phyloP scores from a whole-genome alignment of 441 rosid genomes.

The Populus trichocarpa region DNA sequence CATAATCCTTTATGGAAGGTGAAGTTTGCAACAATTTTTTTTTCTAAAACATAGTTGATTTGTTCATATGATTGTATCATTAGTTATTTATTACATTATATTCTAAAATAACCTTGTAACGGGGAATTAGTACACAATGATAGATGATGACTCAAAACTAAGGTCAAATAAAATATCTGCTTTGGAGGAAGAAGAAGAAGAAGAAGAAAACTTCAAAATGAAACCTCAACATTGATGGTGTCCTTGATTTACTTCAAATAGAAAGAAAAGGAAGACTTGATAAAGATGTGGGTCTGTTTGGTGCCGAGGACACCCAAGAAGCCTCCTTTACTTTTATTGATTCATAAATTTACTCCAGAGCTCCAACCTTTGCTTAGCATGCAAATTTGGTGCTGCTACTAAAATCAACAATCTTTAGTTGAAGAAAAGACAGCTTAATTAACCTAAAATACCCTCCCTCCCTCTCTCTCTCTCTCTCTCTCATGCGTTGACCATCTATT shows the following conservation, averaged over 20 bases:
- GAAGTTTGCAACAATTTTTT: not conserved
- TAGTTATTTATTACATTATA: too few species aligned
- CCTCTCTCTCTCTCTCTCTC: too few species aligned
- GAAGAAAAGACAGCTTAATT: too few species aligned
- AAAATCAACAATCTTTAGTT: too few species aligned
- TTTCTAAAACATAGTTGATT: too few species aligned
- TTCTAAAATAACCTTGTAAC: not conserved
- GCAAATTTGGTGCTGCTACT: conserved; percentile 13
- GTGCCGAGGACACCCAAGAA: conserved; percentile 7
- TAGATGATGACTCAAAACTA: not conserved
- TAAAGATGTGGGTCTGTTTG: conserved; percentile 15
- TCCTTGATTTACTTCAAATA: too few species aligned
- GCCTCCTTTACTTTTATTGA: not conserved
- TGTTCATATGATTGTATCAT: not conserved
- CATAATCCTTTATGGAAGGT: not conserved
- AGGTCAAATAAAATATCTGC: too few species aligned
- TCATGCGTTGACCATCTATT: conserved; percentile 15
- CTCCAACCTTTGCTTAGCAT: conserved; percentile 20
- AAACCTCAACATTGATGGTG: not conserved
- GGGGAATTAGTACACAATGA: not conserved
- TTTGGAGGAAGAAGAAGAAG: too few species aligned
- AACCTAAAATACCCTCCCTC: too few species aligned
- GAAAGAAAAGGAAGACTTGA: not conserved
- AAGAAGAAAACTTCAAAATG: not conserved
- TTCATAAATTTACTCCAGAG: not conserved